Conservation (phyloP, 495 filamentous ascomycete species). For the Pseudoneurospora amorphoporcata region DNA sequence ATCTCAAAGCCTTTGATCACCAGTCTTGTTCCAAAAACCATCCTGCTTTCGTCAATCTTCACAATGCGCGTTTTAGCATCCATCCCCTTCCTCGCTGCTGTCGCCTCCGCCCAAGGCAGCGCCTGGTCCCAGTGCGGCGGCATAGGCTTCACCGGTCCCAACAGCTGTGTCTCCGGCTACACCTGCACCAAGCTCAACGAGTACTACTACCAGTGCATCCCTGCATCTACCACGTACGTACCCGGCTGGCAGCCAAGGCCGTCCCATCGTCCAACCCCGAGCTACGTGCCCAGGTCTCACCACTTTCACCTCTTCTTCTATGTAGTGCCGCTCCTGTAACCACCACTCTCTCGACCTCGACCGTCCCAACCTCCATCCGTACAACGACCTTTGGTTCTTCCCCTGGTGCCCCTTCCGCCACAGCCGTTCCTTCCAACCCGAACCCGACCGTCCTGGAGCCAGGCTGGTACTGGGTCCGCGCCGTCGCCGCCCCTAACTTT, state of each 20-base stretch:
- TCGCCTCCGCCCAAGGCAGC: conserved; percentile 12
- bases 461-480: conserved; percentile 43
- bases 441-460: conserved; percentile 31
- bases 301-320: conserved; percentile 10
- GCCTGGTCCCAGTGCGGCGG: conserved; percentile 16
- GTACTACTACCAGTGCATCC: background rate
- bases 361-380: conserved; percentile 1
- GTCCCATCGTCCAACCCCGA: conserved; percentile 1
- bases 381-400: background rate
- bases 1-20: background rate
- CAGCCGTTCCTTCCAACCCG: conserved; percentile 19
- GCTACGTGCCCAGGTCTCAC: background rate
- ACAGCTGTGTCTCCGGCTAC: conserved; percentile 8
- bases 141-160: conserved; percentile 1
- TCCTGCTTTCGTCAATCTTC: background rate
- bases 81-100: conserved; percentile 7
- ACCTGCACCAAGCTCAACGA: conserved; percentile 5
- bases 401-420: conserved; percentile 14
- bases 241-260: background rate
- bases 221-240: conserved; percentile 7
- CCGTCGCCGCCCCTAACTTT: conserved; percentile 40
- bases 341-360: background rate
- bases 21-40: background rate
- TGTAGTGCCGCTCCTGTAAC: conserved; percentile 3
- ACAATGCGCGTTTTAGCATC: conserved; percentile 9